These are phyloP conservation scores for Collybiopsis luxurians DNA, from an alignment of 768 basidiomycete genomes.

Conservation along the genomic window DNA sequence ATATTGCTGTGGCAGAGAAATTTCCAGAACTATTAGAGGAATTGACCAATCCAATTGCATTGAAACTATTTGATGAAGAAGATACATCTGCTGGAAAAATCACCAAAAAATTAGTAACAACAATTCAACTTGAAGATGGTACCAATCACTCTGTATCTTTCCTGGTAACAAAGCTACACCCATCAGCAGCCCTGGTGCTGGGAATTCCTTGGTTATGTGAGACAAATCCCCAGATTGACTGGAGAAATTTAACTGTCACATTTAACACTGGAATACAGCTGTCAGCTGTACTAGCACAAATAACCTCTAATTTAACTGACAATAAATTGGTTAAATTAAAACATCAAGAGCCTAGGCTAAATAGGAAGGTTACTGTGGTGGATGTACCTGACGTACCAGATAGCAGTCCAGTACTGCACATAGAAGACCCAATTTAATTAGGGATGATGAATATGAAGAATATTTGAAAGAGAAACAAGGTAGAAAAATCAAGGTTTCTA, in stretches of 20 bases:
- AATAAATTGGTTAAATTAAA: background rate
- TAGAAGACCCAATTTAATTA: background rate
- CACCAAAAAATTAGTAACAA: background rate
- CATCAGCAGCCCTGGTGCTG: background rate
- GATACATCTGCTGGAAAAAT: no score
- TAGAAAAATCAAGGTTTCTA: background rate
- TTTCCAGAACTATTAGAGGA: background rate
- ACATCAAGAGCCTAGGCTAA: background rate
- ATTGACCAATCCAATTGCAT: no score
- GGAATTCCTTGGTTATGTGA: background rate
- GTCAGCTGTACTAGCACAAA: background rate
- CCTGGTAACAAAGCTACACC: no score
- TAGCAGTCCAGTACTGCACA: background rate
- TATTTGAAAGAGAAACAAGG: background rate
- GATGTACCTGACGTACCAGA: background rate
- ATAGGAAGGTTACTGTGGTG: background rate
- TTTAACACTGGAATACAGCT: background rate
- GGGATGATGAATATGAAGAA: background rate
- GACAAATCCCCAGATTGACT: background rate
- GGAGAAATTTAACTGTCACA: no score
- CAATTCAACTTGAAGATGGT: background rate
- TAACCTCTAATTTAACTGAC: background rate
- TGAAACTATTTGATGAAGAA: no score
- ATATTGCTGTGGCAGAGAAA: background rate
- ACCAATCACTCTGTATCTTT: background rate